Conservation (phyloP, 331 rosid species). For the Malus hybrid region DNA sequence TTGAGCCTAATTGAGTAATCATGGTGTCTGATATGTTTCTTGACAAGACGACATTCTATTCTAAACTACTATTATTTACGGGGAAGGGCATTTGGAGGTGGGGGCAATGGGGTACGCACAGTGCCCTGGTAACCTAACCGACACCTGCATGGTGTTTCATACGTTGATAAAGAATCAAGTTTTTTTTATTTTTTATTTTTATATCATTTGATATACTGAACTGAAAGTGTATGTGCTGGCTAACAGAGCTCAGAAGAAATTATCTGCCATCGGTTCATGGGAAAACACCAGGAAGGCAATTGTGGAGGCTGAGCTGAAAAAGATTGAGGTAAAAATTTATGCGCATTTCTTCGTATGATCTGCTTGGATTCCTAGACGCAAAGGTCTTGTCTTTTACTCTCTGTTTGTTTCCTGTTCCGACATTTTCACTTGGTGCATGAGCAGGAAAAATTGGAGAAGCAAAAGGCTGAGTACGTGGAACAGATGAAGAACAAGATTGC, state of each 20-base stretch:
- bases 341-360: not conserved
- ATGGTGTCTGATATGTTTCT: not conserved
- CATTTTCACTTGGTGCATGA: not conserved
- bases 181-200: too few relatives aligned
- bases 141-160: not conserved
- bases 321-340: constrained; percentile 30
- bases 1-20: not conserved
- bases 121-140: not conserved
- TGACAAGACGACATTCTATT: not conserved
- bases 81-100: not conserved
- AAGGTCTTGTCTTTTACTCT: not conserved
- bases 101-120: not conserved
- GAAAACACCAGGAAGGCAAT: constrained; percentile 50
- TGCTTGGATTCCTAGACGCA: not conserved
- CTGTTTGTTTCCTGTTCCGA: not conserved
- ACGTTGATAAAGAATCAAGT: not conserved
- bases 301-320: constrained; percentile 38
- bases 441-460: constrained; percentile 47
- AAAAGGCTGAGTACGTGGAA: constrained; percentile 57
- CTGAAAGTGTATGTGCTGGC: not conserved
- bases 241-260: constrained; percentile 48
- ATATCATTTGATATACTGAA: not conserved
- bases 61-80: not conserved
- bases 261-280: constrained; percentile 41
- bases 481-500: constrained; percentile 73